phyloP scores from a whole-genome alignment of 139 green algal genomes.

The Asterochloris erici region DNA sequence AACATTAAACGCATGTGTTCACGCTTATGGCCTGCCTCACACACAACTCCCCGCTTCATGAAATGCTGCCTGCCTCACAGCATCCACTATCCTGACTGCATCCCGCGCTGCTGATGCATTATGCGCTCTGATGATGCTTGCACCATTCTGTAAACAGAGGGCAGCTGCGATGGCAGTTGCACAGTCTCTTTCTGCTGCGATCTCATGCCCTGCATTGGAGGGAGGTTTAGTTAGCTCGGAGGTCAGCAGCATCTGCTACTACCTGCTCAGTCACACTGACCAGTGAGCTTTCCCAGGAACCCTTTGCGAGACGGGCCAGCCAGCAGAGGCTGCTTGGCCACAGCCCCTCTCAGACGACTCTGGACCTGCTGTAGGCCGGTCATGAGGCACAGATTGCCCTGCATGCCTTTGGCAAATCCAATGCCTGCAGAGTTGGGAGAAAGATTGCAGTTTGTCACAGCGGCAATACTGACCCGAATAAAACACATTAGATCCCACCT shows the following conservation, averaged over 20 bases:
- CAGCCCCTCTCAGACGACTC: slow-evolving; percentile 24
- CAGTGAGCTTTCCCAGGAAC: slow-evolving; percentile 71
- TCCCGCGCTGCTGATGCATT: slow-evolving; percentile 61
- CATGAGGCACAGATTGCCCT: slow-evolving; percentile 69
- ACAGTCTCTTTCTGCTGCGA: slow-evolving; percentile 40
- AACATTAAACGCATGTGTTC: background rate
- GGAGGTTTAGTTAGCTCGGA: background rate
- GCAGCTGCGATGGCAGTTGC: slow-evolving; percentile 48
- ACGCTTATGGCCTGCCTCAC: background rate
- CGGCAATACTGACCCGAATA: background rate
- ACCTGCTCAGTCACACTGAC: slow-evolving; percentile 4
- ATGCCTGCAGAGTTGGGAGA: slow-evolving; percentile 49
- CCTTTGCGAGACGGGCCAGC: slow-evolving; percentile 79
- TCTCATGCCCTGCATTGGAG: slow-evolving; percentile 17
- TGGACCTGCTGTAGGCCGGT: slow-evolving; percentile 47
- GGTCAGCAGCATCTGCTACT: background rate
- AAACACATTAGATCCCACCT: slow-evolving; percentile 24
- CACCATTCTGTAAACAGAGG: slow-evolving; percentile 45
- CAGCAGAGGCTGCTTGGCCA: slow-evolving; percentile 62
- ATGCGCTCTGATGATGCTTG: slow-evolving; percentile 82
- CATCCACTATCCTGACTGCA: slow-evolving; percentile 68
- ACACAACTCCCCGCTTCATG: background rate
- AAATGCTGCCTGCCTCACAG: background rate
- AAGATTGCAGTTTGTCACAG: background rate
- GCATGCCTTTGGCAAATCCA: slow-evolving; percentile 83